Evolutionary conservation across 2,329 filamentous ascomycete species (phyloP), one percentile per base, ranked within the genome.

Genomic region (Pestalotiopsis sp.): DNA sequence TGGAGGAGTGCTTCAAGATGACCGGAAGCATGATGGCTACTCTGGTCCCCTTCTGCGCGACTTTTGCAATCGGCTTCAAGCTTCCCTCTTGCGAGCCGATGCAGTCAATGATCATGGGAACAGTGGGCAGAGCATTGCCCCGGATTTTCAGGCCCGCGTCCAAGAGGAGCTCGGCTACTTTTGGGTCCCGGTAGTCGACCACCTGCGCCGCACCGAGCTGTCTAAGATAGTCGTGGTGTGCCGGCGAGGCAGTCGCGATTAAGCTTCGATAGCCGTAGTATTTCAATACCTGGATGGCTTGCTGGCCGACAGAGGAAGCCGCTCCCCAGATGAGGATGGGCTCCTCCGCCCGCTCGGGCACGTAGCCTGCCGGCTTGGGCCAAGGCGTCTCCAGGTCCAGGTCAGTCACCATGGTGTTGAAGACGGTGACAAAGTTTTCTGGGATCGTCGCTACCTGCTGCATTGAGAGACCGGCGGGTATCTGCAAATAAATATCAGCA

Each of bases 11-110:
- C 58, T 78, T 82, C 59, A 89, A 71, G 68, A 91, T 87, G 17
- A 91, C 84, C 0, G 89, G 89, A 5, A 92, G 76, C 78, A 91
- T 83, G 17, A 90, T 77, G 0, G 88, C 89, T 0, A 91, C 86
- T 27, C 78, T 86, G 3, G 82, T 78, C 0, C 86, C 86, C 1
- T 66, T 75, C 68, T 82, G 77, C 0, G 86, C 87, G 27, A 91
- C 79, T 71, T 82, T 82, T 4, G 82, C 80, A 41, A 91, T 77
- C 2, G 84, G 87, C 39, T 73, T 72, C 5, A 90, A 71, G 5
- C 83, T 85, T 0, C 84, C 84, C 2, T 79, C 73, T 45, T 83
- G 76, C 2, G 83, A 85, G 2, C 85, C 85, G 67, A 90, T 88
- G 75, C 87, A 89, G 76, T 90, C 87, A 12, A 90, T 73, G 17